Conservation (phyloP, 345 rosid genomes). For the Sisymbrium irio region DNA sequence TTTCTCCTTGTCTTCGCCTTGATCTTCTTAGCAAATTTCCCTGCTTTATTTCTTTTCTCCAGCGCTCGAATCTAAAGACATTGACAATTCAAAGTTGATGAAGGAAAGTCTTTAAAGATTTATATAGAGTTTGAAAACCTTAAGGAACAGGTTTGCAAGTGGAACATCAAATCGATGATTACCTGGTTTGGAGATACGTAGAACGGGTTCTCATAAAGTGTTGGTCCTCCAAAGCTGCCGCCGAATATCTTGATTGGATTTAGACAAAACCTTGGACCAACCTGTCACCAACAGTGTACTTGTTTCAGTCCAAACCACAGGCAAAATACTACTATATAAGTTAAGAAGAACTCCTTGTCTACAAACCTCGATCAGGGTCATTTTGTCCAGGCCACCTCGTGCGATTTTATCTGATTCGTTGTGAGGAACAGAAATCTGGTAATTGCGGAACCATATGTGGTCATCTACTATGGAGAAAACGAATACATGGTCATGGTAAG, state of each 20-base stretch:
- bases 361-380: conserved; percentile 91
- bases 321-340: neutral
- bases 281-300: conserved; percentile 40
- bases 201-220: conserved; percentile 81
- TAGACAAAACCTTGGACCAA: conserved; percentile 93
- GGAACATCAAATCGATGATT: neutral
- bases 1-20: conserved; percentile 87
- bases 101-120: neutral
- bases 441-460: conserved; percentile 97
- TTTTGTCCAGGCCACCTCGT: conserved; percentile 83
- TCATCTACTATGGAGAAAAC: conserved; percentile 90
- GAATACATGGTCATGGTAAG: conserved; percentile 93
- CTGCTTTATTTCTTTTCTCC: conserved; percentile 72
- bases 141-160: neutral
- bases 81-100: neutral
- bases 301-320: neutral
- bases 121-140: neutral
- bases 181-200: conserved; percentile 95
- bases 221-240: conserved; percentile 96
- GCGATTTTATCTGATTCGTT: conserved; percentile 80
- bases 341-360: neutral
- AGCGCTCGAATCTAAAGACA: conserved; percentile 62
- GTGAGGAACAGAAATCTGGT: conserved; percentile 94
- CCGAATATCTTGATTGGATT: conserved; percentile 91
- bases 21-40: conserved; percentile 80